A percentile compares a stretch with the other conserved stretches of the same genome.
Conservation (phyloP, 176 grass and related monocot species). For the Saccharum officinarum region DNA sequence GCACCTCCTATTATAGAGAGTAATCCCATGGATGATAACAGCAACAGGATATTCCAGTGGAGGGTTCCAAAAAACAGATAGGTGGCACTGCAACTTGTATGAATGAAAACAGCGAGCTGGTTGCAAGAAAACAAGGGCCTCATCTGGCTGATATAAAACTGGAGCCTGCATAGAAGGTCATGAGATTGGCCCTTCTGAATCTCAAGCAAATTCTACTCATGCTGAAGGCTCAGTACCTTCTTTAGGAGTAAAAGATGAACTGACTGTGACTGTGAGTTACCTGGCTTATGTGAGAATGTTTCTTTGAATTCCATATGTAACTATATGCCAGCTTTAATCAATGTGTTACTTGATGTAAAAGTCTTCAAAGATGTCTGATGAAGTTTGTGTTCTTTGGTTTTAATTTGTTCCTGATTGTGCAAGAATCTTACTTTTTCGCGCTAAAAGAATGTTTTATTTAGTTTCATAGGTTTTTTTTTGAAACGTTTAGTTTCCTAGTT, state of each 20-base stretch:
- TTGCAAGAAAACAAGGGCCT: not conserved
- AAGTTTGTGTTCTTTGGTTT: not conserved
- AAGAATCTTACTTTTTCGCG: not conserved
- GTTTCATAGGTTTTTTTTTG: not conserved
- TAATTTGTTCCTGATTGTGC: not conserved
- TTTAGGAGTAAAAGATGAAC: conserved; percentile 44
- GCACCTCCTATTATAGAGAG: conserved; percentile 40
- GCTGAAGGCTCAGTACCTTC: conserved; percentile 13
- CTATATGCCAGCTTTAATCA: not conserved
- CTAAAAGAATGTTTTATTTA: not conserved
- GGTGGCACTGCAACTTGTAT: not conserved
- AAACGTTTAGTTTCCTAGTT: not conserved
- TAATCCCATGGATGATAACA: not conserved
- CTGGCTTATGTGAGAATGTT: conserved; percentile 19
- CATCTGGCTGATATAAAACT: conserved; percentile 41
- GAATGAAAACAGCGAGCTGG: conserved; percentile 8
- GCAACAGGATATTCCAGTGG: conserved; percentile 16
- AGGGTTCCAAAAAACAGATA: not conserved
- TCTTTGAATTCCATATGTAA: conserved; percentile 1
- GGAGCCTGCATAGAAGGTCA: conserved; percentile 34
- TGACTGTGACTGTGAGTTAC: conserved; percentile 11
- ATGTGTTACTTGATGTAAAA: not conserved
- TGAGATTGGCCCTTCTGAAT: conserved; percentile 22
- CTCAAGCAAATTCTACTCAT: conserved; percentile 26
- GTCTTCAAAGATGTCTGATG: not conserved